phyloP scores from a whole-genome alignment of 2,329 filamentous ascomycete genomes.

The Fusarium mexicanum region DNA sequence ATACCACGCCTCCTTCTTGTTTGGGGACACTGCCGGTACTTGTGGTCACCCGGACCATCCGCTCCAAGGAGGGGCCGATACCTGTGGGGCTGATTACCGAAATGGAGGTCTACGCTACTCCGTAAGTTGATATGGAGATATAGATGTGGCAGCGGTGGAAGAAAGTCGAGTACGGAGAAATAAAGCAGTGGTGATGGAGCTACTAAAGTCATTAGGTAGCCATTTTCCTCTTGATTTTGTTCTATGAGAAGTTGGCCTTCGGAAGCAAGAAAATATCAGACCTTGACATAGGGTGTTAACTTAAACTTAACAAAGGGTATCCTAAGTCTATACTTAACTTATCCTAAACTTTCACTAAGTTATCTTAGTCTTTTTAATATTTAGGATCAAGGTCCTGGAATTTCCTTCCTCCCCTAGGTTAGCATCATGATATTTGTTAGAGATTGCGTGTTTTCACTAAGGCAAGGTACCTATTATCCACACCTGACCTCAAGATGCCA shows the following conservation, averaged over 20 bases:
- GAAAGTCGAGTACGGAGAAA: background rate
- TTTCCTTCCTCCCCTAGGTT: too few species aligned
- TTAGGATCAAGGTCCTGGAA: too few species aligned
- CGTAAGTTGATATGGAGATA: background rate
- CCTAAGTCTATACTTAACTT: too few species aligned
- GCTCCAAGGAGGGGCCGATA: background rate
- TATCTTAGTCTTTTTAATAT: too few species aligned
- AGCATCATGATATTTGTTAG: background rate
- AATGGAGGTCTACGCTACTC: background rate
- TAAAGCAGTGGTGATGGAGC: background rate
- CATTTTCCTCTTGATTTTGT: background rate
- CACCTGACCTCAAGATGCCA: background rate
- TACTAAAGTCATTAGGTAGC: background rate
- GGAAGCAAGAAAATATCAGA: too few species aligned
- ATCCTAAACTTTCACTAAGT: too few species aligned
- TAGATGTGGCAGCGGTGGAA: background rate
- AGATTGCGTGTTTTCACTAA: background rate
- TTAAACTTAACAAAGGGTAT: too few species aligned
- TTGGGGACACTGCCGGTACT: slow-evolving; percentile 15
- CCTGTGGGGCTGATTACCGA: slow-evolving; percentile 23
- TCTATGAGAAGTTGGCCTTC: background rate
- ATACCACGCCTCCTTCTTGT: slow-evolving; percentile 13
- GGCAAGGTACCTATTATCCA: background rate
- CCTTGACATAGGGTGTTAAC: too few species aligned
- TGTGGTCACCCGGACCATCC: slow-evolving; percentile 10